Evolutionary conservation across 2,329 filamentous ascomycete genomes (phyloP).

Genomic region (Fusarium nygamai): DNA sequence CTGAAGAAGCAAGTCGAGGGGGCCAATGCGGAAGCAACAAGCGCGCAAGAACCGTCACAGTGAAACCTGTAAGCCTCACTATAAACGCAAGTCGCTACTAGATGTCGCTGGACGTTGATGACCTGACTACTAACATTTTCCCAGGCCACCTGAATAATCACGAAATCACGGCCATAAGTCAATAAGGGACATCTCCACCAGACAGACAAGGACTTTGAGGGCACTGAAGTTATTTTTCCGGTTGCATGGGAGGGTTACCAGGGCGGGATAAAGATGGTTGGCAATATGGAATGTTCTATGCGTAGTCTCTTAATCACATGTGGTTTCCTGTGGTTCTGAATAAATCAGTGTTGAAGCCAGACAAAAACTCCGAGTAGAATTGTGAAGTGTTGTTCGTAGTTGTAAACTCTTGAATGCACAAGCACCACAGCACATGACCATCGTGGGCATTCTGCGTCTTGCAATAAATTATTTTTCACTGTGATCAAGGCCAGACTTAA

Average conservation of each 20-base stretch:
- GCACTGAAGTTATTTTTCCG: neutral
- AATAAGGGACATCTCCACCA: neutral
- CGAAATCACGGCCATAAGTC: accelerated
- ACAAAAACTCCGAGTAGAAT: neutral
- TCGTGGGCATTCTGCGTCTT: neutral
- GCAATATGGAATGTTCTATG: neutral
- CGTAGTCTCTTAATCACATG: neutral
- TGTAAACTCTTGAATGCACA: neutral
- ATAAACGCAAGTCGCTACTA: accelerated
- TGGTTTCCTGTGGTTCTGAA: neutral
- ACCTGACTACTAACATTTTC: neutral
- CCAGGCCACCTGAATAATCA: accelerated
- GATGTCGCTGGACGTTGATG: accelerated
- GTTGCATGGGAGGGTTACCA: neutral
- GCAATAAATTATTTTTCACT: accelerated
- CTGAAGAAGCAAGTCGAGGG: neutral
- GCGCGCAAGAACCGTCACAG: neutral
- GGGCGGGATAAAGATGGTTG: neutral
- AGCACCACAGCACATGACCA: neutral
- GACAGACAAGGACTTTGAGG: accelerated
- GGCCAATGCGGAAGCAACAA: accelerated
- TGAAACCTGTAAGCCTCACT: neutral
- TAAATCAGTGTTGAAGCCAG: neutral
- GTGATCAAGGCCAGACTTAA: accelerated
- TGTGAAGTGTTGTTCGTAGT: neutral